Base-by-base conservation (phyloP, 2,329 filamentous ascomycete genomes). In the Monilinia laxa region DNA sequence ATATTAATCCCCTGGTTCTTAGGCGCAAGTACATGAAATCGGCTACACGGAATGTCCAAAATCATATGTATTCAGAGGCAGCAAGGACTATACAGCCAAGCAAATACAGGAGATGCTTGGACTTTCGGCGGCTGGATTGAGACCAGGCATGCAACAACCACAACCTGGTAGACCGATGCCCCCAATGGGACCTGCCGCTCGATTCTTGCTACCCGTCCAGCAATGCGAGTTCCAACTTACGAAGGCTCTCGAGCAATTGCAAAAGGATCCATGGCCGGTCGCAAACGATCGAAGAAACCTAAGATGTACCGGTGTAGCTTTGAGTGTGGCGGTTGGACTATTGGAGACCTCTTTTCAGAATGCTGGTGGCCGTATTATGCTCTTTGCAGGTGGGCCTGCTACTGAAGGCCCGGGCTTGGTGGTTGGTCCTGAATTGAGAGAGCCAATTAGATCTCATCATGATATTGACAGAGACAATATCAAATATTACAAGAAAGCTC, bases 61-160 rank as follows among this genome's bases (percentile, higher is more conserved):
- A 80, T 97, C 94, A 7, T 99, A 97, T 75, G 95, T 99, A 53
- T 99, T 99, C 84, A 88, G 94, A 66, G 95, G 95, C 51, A 97
- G 89, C 83, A 99, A 98, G 82, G 95, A 99, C 76, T 99, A 99
- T 79, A 85, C 89, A n/a, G 91, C 93, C 64, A 98, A 98, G 81
- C 93, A 98, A 78, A 93, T 99, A n/a, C 94, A 98, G 79, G 95
- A 99, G 76, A 99, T 99, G 95, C 88, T 99, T 62, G 95, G 93
- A 38, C 84, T 97, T 65, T 83, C 89, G 58, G 85, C 90, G 25
- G 83, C 90, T 31, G 87, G 87, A 47, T 78, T 92, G 70, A 88
- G 95, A 71, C 92, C 93, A 31, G 87, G 87, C 65, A 79, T 78
- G 52, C 81, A 85, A 76, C 87, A 90, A 79, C 88, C 88, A 71